phyloP scores from a whole-genome alignment of 352 stramenopile genomes.

The Pythium folliculosum region DNA sequence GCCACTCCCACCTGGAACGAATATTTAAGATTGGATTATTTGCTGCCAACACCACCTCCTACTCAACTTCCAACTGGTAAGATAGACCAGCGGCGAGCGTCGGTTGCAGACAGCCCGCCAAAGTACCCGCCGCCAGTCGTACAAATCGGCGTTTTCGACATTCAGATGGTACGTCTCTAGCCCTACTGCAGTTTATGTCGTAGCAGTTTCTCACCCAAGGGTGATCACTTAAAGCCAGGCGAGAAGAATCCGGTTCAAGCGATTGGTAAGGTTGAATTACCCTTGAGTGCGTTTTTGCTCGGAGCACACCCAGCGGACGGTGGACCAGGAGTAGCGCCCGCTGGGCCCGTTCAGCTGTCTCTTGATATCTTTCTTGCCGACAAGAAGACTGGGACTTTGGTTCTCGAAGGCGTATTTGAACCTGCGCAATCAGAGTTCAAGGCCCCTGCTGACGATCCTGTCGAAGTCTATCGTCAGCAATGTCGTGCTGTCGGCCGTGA shows the following conservation, averaged over 20 bases:
- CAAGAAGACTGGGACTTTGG: constrained; percentile 39
- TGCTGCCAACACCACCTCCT: constrained; percentile 23
- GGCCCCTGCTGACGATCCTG: constrained; percentile 9
- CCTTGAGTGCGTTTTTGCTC: constrained; percentile 40
- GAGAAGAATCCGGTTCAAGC: constrained; percentile 38
- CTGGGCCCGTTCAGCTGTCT: constrained; percentile 28
- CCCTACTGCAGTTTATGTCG: background rate
- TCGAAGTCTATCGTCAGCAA: constrained; percentile 18
- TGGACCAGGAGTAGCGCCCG: background rate
- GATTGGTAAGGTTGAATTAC: constrained; percentile 46
- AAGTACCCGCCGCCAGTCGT: constrained; percentile 43
- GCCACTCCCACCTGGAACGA: constrained; percentile 47
- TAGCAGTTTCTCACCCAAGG: no score
- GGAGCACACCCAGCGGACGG: constrained; percentile 7
- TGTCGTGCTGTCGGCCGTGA: constrained; percentile 18
- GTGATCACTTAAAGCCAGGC: constrained; percentile 38
- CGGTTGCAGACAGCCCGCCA: background rate
- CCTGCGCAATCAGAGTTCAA: constrained; percentile 28
- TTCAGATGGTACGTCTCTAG: constrained; percentile 43
- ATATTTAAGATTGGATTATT: constrained; percentile 52
- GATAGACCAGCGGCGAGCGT: background rate
- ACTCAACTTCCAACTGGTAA: background rate
- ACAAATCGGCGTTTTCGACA: constrained; percentile 45
- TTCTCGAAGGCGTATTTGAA: constrained; percentile 48
- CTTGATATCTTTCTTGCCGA: constrained; percentile 34